Conservation (phyloP, 2,329 filamentous ascomycete genomes). For the Falciphora oryzae region DNA sequence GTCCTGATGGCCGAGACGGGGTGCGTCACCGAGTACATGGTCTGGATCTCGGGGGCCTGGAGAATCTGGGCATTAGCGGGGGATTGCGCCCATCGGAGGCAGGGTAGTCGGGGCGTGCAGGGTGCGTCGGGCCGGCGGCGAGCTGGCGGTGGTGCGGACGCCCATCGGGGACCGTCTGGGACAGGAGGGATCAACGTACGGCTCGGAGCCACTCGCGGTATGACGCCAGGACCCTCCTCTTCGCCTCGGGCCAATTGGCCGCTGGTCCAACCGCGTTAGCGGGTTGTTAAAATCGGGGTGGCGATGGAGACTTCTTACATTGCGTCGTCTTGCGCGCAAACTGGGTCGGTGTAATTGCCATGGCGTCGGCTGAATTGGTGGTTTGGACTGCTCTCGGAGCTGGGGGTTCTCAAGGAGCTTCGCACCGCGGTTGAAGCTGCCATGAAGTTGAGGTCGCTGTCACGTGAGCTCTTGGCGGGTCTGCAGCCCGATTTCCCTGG, state of each 20-base stretch:
- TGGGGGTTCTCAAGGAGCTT: not conserved
- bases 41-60: slow-evolving; percentile 93
- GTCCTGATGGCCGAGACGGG: slow-evolving; percentile 84
- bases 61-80: not conserved
- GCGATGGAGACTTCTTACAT: slow-evolving; percentile 48
- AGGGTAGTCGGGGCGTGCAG: not conserved
- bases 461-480: not conserved
- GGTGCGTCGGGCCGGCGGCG: not conserved
- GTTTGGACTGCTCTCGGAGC: not conserved
- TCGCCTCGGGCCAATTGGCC: slow-evolving; percentile 83
- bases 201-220: slow-evolving; percentile 96
- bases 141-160: slow-evolving; percentile 6
- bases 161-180: not conserved
- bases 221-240: slow-evolving; percentile 75
- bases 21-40: slow-evolving; percentile 90
- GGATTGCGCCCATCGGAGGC: not conserved
- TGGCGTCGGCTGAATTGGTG: slow-evolving; percentile 28
- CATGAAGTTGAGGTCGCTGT: not conserved
- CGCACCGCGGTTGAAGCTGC: not conserved
- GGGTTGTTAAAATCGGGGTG: slow-evolving; percentile 2
- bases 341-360: slow-evolving; percentile 90
- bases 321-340: slow-evolving; percentile 76
- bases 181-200: slow-evolving; percentile 57
- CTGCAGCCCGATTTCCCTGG: no score
- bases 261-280: slow-evolving; percentile 51